These are phyloP conservation scores for Pontederia paniculata DNA, from an alignment of 176 grass and related monocot species.

Conservation along the genomic window DNA sequence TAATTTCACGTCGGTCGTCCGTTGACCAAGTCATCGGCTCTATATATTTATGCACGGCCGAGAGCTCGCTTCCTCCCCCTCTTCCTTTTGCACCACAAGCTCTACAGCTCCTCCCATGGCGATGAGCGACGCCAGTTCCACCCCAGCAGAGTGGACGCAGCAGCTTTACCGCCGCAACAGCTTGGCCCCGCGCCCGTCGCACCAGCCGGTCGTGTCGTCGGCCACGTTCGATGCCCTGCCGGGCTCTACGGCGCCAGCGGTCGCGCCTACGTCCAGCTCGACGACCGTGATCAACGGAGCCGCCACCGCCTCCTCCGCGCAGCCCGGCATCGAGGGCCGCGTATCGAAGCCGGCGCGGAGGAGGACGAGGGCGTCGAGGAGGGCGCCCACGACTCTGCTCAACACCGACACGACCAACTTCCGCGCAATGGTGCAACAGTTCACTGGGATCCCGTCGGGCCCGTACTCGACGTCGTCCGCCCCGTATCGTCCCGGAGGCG, in stretches of 20 bases:
- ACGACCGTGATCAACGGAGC: neutral
- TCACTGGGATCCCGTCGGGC: neutral
- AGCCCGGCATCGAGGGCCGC: neutral
- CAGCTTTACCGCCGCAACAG: neutral
- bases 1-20: neutral
- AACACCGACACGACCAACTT: slow-evolving; percentile 5
- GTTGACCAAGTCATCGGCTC: neutral
- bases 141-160: neutral
- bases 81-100: neutral
- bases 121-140: neutral
- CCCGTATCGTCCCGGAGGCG: neutral
- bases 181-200: too few relatives aligned
- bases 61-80: neutral
- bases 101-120: neutral
- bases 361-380: neutral
- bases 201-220: neutral
- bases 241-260: neutral
- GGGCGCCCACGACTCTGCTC: neutral
- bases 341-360: neutral
- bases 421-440: slow-evolving; percentile 2
- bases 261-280: neutral
- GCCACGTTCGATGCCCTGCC: neutral
- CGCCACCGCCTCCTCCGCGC: neutral
- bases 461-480: neutral
- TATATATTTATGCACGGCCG: neutral